Evolutionary conservation across 495 filamentous ascomycete species (phyloP), one percentile per base, ranked within the genome.

Genomic region (Aspergillus conjunctus): DNA sequence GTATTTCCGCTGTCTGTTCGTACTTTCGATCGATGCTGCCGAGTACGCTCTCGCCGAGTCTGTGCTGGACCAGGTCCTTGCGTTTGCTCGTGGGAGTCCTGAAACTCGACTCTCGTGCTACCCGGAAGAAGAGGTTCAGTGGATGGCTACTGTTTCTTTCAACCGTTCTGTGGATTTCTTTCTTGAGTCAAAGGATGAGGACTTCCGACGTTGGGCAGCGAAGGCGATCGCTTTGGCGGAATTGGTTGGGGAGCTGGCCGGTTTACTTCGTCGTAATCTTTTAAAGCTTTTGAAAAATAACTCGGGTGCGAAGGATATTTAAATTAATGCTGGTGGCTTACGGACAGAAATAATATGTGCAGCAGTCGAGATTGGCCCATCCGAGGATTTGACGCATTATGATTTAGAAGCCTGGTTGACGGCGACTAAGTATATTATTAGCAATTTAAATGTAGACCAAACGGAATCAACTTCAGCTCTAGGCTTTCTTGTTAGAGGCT

Each of bases 91-190:
- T 26, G 71, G 79, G 22, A 63, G 77, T 22, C 46, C 17, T 66
- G 48, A 34, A 34, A 4, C 14, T 18, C 10, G 15, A 17, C 4
- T 44, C 7, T 51, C 34, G 9, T 20, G 67, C 3, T 95, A 91
- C 66, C 90, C 90, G 4, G 59, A 72, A 10, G 81, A 83, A 7
- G 92, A 97, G 62, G 74, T 96, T 3, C 85, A 89, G 64, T 93
- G 89, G 88, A 82, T 97, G 31, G 86, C 87, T 1, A 84, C 84
- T 0, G 85, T 81, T 3, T 73, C 87, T 0, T 96, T 94, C 77
- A 95, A 95, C 62, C 84, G 81, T 44, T 87, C 87, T 0, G 81
- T 92, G 20, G 91, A 94, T 60, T 84, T 87, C 45, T 92, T 89
- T 60, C 75, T 83, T 14, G 68, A 64, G 4, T 74, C 75, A 0